These are phyloP conservation scores for Plasmodium fragile DNA, from an alignment of 169 alveolate genomes.

Conservation along the genomic window DNA sequence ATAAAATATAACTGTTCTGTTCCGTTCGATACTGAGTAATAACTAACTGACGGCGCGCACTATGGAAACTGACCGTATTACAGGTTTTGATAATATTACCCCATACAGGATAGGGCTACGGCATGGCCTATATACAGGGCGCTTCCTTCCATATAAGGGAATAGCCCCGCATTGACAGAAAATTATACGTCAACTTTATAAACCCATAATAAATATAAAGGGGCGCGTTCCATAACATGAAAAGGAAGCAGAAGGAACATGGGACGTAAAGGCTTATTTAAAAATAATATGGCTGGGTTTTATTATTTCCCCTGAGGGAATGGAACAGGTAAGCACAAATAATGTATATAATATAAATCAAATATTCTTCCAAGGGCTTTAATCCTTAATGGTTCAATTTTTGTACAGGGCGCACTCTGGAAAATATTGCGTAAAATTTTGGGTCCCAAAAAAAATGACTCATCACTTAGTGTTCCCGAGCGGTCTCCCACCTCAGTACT, in stretches of 20 bases:
- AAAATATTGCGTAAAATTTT: not conserved
- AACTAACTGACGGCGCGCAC: not conserved
- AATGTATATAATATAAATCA: too few species aligned
- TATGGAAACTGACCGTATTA: not conserved
- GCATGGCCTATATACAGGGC: not conserved
- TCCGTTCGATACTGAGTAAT: not conserved
- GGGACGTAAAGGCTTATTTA: too few species aligned
- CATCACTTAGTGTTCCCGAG: conserved; percentile 87
- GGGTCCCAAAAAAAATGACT: conserved; percentile 33
- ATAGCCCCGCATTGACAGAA: not conserved
- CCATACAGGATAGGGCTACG: not conserved
- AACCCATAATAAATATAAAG: not conserved
- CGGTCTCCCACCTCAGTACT: conserved; percentile 95
- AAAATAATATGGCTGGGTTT: too few species aligned
- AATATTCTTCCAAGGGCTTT: not conserved
- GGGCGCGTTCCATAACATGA: too few species aligned
- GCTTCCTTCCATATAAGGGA: not conserved
- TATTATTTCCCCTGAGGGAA: too few species aligned
- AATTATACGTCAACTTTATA: too few species aligned
- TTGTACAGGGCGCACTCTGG: too few species aligned
- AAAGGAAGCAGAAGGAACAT: too few species aligned
- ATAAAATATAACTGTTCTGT: not conserved
- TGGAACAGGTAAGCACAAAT: not conserved
- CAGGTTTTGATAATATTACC: not conserved
- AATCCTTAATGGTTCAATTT: too few species aligned